A percentile compares a stretch with the other conserved stretches of the same genome.
Conservation (phyloP, 2,329 filamentous ascomycete species). For the Calonectria henricotiae region DNA sequence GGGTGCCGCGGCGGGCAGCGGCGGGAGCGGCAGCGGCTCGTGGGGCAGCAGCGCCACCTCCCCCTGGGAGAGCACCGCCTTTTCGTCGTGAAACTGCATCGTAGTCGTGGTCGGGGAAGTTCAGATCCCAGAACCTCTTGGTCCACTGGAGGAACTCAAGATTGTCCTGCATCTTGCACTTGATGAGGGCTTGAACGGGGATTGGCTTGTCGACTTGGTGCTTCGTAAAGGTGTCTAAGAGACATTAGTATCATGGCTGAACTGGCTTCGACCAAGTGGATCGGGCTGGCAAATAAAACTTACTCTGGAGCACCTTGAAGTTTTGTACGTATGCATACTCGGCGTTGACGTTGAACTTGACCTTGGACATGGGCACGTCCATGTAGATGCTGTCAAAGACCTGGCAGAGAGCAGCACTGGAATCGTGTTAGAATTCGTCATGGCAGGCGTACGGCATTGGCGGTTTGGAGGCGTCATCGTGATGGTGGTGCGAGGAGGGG, state of each 20-base stretch:
- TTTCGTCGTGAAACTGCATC: conserved; percentile 91
- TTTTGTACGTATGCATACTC: conserved; percentile 99
- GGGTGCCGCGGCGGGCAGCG: conserved; percentile 72
- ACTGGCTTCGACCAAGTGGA: background rate
- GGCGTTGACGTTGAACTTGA: conserved; percentile 98
- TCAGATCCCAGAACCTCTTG: conserved; percentile 98
- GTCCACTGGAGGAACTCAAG: conserved; percentile 98
- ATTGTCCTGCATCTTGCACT: conserved; percentile 99
- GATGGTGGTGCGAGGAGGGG: conserved; percentile 50
- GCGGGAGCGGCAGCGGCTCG: conserved; percentile 68
- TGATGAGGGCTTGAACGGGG: conserved; percentile 89
- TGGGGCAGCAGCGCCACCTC: conserved; percentile 63
- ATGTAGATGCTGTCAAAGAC: conserved; percentile 98
- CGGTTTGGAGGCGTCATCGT: conserved; percentile 33
- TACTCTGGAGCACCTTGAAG: conserved; percentile 98
- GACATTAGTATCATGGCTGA: conserved; percentile 31
- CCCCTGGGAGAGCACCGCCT: conserved; percentile 75
- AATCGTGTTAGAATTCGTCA: conserved; percentile 12
- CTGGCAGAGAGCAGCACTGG: conserved; percentile 94
- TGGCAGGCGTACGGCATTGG: conserved; percentile 40
- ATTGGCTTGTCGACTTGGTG: conserved; percentile 92
- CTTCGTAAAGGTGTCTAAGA: conserved; percentile 83
- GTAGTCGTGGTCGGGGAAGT: conserved; percentile 97
- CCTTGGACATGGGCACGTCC: conserved; percentile 94
- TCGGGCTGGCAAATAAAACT: conserved; percentile 54